Evolutionary conservation across 805 yeast genomes (phyloP), one percentile per base, ranked within the genome.

Genomic region (Schwanniomyces vanrijiae): DNA sequence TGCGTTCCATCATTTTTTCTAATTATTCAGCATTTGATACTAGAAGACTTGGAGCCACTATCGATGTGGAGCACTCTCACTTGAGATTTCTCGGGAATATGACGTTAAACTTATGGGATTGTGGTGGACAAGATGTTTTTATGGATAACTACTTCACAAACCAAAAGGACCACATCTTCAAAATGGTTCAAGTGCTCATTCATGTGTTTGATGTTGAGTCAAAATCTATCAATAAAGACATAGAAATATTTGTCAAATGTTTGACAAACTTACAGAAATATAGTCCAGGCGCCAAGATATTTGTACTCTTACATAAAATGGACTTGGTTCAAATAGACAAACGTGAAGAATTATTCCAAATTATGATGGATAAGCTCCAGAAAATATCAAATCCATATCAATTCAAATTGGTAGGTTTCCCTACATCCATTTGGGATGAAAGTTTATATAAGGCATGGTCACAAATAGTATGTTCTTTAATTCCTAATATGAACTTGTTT

Each of bases 401-500:
- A 48, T 89, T 90, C 67, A 73, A 80, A 40, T 71, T 90, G 39
- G 79, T 81, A 13, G 97, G 97, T 2, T 92, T 90, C 62, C 92
- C 97, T 5, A 94, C 98, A 0, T 88, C 96, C 1, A 92, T 92
- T 47, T 92, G 98, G 98, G 97, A 92, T 68, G 98, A 92, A 65
- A 83, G 92, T 59, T 73, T 92, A 48, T 94, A 92, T 65, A 91
- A 88, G 64, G 99, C 99, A 1, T 94, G 99, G 99, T 88, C 96
- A 2, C 88, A 84, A 42, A 92, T 94, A 49, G 97, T 94, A 29
- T 91, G 98, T 61, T 87, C 97, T 1, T 75, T 94, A 55, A 92
- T 94, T 47, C 97, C 99, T 11, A 92, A 94, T 59, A 91, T 92
- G 80, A 77, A 81, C 33, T 69, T 83, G 13, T 87, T 90, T 59